Percentiles rank a stretch among this genome's conserved stretches.
These are phyloP conservation scores for Spencermartinsiella europaea DNA, from an alignment of 805 yeast genomes.

Conservation along the genomic window DNA sequence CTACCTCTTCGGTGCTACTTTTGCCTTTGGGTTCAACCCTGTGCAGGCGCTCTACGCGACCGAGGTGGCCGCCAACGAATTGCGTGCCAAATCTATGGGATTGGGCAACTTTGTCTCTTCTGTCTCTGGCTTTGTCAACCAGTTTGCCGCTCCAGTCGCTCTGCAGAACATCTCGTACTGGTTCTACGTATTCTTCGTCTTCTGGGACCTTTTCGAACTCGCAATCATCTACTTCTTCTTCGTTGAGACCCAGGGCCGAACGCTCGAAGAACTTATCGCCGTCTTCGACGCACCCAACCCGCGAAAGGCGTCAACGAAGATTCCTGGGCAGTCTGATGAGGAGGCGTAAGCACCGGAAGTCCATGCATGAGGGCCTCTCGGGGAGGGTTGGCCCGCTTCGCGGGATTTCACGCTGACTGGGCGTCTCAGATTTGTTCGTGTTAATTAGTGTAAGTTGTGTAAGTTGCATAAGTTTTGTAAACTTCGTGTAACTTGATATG, in stretches of 20 bases:
- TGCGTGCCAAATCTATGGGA: conserved; percentile 26
- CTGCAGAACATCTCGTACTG: conserved; percentile 30
- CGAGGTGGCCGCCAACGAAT: conserved; percentile 24
- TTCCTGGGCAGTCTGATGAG: no score
- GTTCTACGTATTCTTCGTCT: conserved; percentile 31
- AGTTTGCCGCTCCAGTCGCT: conserved; percentile 23
- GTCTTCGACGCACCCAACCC: conserved; percentile 13
- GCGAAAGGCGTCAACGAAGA: conserved; percentile 4
- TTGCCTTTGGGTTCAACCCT: conserved; percentile 30
- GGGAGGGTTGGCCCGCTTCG: no score
- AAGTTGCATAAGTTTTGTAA: no score
- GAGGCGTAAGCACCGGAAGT: not conserved
- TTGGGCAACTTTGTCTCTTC: conserved; percentile 4
- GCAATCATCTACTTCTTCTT: conserved; percentile 32
- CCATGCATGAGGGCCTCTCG: no score
- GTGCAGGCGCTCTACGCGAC: conserved; percentile 33
- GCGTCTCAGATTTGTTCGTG: no score
- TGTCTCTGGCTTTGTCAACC: conserved; percentile 20
- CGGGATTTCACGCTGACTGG: no score
- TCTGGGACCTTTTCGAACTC: conserved; percentile 28
- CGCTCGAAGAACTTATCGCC: conserved; percentile 16
- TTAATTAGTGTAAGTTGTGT: no score
- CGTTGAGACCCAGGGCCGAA: conserved; percentile 23
- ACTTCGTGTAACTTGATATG: no score
- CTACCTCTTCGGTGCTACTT: conserved; percentile 11